These are phyloP conservation scores for Hygrophoropsis aurantiaca DNA, from an alignment of 768 basidiomycete genomes.

Conservation along the genomic window DNA sequence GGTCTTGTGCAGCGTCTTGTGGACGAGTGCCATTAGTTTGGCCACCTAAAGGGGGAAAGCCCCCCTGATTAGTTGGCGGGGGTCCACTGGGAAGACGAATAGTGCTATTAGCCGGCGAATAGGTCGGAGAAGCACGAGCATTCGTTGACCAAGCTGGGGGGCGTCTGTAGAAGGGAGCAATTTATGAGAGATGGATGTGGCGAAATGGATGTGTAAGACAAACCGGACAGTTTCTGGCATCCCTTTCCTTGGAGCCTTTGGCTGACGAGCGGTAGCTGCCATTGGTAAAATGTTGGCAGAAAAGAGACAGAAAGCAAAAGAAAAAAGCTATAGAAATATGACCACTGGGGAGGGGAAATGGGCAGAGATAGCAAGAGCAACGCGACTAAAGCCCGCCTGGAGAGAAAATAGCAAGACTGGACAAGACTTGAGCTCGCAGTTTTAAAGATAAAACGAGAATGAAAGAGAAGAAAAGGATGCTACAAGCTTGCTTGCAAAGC, in stretches of 20 bases:
- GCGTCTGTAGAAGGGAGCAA: conserved; percentile 29
- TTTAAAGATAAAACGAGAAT: conserved; percentile 12
- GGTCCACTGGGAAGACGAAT: conserved; percentile 44
- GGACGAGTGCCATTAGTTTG: conserved; percentile 49
- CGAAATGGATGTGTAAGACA: conserved; percentile 31
- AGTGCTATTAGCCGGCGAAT: conserved; percentile 48
- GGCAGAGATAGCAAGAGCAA: conserved; percentile 33
- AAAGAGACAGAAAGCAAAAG: conserved; percentile 25
- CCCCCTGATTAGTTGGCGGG: conserved; percentile 32
- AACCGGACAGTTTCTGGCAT: conserved; percentile 55
- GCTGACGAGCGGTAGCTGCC: conserved; percentile 64
- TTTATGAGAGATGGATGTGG: conserved; percentile 13
- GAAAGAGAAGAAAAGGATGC: conserved; percentile 16
- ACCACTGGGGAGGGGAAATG: conserved; percentile 34
- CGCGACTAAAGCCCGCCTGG: conserved; percentile 29
- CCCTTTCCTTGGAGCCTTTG: conserved; percentile 65
- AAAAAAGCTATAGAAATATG: conserved; percentile 23
- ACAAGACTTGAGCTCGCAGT: conserved; percentile 18
- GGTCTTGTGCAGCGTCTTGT: conserved; percentile 52
- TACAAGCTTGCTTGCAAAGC: conserved; percentile 21
- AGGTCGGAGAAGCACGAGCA: conserved; percentile 69
- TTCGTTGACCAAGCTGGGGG: conserved; percentile 60
- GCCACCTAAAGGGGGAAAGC: conserved; percentile 43
- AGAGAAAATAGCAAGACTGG: conserved; percentile 17
- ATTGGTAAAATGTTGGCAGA: conserved; percentile 36